phyloP scores from a whole-genome alignment of 2,329 filamentous ascomycete species.

The Leptoxyphium fumago region DNA sequence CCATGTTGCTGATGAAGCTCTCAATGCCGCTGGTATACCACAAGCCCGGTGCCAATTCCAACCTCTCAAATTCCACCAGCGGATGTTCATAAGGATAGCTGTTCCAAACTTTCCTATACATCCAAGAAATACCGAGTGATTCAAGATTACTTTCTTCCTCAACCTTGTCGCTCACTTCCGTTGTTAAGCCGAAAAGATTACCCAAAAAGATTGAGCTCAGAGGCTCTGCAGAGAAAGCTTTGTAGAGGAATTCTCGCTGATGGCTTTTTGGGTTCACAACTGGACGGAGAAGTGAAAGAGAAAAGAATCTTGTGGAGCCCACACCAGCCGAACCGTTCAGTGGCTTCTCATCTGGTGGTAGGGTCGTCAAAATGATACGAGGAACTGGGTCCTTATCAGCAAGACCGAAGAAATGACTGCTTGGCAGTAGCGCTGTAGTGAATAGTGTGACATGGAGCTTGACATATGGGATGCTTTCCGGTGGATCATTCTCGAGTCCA shows the following conservation, averaged over 20 bases:
- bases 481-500: constrained; percentile 30
- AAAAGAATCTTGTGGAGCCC: constrained; percentile 70
- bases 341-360: constrained; percentile 45
- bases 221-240: constrained; percentile 46
- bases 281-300: constrained; percentile 57
- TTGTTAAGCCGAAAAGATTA: constrained; percentile 31
- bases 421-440: constrained; percentile 59
- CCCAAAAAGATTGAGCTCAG: constrained; percentile 34
- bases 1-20: constrained; percentile 93
- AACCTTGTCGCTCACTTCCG: constrained; percentile 14
- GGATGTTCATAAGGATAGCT: constrained; percentile 79
- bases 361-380: constrained; percentile 67
- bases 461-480: constrained; percentile 74
- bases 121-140: constrained; percentile 51
- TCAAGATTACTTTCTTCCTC: constrained; percentile 4
- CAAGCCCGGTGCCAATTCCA: constrained; percentile 49
- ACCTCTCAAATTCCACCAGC: constrained; percentile 73
- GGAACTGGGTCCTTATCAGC: constrained; percentile 45
- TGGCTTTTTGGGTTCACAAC: constrained; percentile 36
- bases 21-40: constrained; percentile 64
- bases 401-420: constrained; percentile 57
- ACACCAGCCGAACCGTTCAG: constrained; percentile 38
- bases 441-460: constrained; percentile 82
- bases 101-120: constrained; percentile 61
- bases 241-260: constrained; percentile 44